These are phyloP conservation scores for Mycosphaerelloides madeirae DNA, from an alignment of 2,329 filamentous ascomycete species.

Conservation along the genomic window DNA sequence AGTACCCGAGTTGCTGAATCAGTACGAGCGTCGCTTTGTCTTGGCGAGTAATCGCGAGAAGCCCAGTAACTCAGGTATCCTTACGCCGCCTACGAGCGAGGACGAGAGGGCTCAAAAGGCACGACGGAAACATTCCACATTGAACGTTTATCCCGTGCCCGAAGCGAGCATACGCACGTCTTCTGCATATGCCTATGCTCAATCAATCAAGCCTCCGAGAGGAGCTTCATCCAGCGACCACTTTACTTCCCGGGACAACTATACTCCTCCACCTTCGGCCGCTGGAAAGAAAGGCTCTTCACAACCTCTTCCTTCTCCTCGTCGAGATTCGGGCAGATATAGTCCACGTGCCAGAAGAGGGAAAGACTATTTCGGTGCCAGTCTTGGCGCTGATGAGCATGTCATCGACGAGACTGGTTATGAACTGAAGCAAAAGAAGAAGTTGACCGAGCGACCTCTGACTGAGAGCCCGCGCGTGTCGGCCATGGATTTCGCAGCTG, in stretches of 20 bases:
- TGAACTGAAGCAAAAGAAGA: constrained; percentile 13
- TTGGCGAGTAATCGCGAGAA: constrained; percentile 33
- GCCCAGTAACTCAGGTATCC: constrained; percentile 16
- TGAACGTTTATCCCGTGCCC: constrained; percentile 36
- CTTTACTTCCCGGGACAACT: constrained; percentile 46
- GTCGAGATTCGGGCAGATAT: constrained; percentile 22
- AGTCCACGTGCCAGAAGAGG: constrained; percentile 20
- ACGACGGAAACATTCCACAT: constrained; percentile 26
- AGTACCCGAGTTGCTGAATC: constrained; percentile 36
- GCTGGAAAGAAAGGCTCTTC: constrained; percentile 3
- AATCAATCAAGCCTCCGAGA: constrained; percentile 30
- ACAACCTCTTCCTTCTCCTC: constrained; percentile 17
- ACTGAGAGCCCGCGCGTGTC: constrained; percentile 13
- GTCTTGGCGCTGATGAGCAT: constrained; percentile 14
- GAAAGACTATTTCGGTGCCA: constrained; percentile 24
- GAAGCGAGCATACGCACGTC: constrained; percentile 39
- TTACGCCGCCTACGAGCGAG: constrained; percentile 36
- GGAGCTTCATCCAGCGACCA: constrained; percentile 37
- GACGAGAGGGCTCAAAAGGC: constrained; percentile 31
- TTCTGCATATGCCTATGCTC: constrained; percentile 44
- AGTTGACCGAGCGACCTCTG: constrained; percentile 11
- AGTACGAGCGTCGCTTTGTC: constrained; percentile 59
- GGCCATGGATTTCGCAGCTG: constrained; percentile 23
- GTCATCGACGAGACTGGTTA: constrained; percentile 26
- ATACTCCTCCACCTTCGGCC: constrained; percentile 35